Conservation (phyloP, 1,139 yeast species). For the Scheffersomyces titani region DNA sequence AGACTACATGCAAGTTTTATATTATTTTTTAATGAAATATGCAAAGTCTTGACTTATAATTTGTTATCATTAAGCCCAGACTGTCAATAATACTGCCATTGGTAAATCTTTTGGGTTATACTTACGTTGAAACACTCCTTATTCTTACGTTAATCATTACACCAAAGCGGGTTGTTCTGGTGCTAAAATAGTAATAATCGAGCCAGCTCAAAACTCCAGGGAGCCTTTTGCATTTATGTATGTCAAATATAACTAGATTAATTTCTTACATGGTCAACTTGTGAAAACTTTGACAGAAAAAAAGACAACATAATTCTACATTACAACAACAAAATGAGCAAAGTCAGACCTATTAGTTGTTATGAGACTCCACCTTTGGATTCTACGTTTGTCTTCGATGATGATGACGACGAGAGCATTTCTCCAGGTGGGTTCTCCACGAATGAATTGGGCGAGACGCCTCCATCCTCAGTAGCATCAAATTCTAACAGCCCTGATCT, state of each 20-base stretch:
- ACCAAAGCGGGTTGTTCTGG: neutral
- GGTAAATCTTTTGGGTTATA: neutral
- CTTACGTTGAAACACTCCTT: neutral
- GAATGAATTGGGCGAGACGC: constrained; percentile 8
- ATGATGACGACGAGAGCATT: constrained; percentile 7
- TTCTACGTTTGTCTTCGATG: constrained; percentile 3
- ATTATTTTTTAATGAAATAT: no score
- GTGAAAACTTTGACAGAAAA: neutral
- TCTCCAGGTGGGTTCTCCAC: constrained; percentile 7
- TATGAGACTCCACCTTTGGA: constrained; percentile 22
- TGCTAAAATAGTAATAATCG: neutral
- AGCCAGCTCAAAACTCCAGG: neutral
- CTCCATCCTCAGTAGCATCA: constrained; percentile 11
- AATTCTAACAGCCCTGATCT: neutral
- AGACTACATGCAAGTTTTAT: neutral
- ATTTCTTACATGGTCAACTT: neutral
- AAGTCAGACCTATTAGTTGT: constrained; percentile 18
- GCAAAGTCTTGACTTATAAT: neutral
- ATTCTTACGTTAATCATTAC: neutral
- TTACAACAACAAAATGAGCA: neutral
- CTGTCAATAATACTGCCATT: neutral
- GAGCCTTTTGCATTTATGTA: neutral
- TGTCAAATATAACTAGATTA: neutral
- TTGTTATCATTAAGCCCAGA: neutral
- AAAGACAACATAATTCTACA: neutral